Base-by-base conservation (phyloP, 2,329 filamentous ascomycete species). In the Xylaria hypoxylon region DNA sequence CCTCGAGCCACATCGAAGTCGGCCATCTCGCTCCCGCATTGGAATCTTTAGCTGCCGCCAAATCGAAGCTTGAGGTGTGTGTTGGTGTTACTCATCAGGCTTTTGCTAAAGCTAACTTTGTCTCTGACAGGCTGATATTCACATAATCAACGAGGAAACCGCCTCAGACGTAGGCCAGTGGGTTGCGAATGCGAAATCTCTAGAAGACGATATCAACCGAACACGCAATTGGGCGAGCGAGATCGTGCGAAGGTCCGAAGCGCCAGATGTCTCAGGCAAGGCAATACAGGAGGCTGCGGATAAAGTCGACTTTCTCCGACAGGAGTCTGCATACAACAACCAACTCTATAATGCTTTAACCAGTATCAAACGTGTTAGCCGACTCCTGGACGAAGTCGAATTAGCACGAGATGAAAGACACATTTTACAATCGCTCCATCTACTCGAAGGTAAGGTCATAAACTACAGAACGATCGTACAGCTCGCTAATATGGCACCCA, bases 161-260 rank as follows among this genome's bases (percentile, higher is more conserved):
- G 91, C 90, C 63, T 87, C 90, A 44, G 91, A 96, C 74, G 91
- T 97, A 57, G 91, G 93, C 75, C 87, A 90, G 58, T 98, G 95
- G 95, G 92, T 96, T 63, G 82, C 85, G 58, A 93, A 96, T 78
- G 93, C 94, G 53, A 93, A 93, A 79, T 88, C 90, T 59, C 86
- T 97, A 7, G 93, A 97, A 77, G 87, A 90, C 68, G 95, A 97
- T 76, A 95, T 97, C 70, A 88, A 92, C 73, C 87, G 88, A 52
- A 95, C 93, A 26, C 90, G 93, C 74, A 86, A 87, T 17, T 89
- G 94, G 40, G 94, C 95, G 24, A 90, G 90, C 74, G 89, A 94
- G 64, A 96, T 98, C 65, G 87, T 95, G 5, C 86, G 89, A 50
- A 88, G 93, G 73, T 90, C 94, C 59, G 91, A 95, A 74, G 87